phyloP scores from a whole-genome alignment of 2,329 filamentous ascomycete genomes.

The Rhytidhysteron rufulum region DNA sequence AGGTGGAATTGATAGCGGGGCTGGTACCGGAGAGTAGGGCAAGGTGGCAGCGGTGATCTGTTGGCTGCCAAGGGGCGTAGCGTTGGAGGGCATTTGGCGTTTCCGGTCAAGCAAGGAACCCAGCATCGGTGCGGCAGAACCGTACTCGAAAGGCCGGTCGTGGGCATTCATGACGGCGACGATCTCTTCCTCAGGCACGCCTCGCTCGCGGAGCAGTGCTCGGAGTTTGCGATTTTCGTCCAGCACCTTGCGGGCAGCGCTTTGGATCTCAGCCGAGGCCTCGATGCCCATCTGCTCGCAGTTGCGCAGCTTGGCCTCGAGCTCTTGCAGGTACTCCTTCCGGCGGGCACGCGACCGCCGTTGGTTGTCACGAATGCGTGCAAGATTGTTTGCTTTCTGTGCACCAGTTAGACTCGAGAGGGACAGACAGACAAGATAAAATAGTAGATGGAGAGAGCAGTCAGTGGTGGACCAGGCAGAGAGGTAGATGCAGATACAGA shows the following conservation, averaged over 20 bases:
- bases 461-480: too few species aligned
- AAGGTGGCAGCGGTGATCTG: slow-evolving; percentile 9
- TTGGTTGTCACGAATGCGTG: slow-evolving; percentile 72
- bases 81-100: slow-evolving; percentile 12
- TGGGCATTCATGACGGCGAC: slow-evolving; percentile 17
- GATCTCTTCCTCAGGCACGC: slow-evolving; percentile 56
- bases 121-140: slow-evolving; percentile 23
- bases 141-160: slow-evolving; percentile 23
- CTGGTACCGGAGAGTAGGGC: slow-evolving; percentile 12
- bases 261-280: slow-evolving; percentile 68
- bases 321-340: slow-evolving; percentile 68
- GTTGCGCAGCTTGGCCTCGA: slow-evolving; percentile 60
- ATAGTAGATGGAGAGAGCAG: too few species aligned
- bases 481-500: too few species aligned
- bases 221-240: slow-evolving; percentile 67
- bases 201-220: slow-evolving; percentile 54
- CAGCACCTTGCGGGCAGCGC: slow-evolving; percentile 63
- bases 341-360: slow-evolving; percentile 69
- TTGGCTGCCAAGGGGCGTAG: slow-evolving; percentile 6
- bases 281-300: slow-evolving; percentile 65
- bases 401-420: slow-evolving; percentile 4
- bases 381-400: slow-evolving; percentile 41
- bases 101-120: slow-evolving; percentile 29
- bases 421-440: too few species aligned
- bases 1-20: slow-evolving; percentile 18